Base-by-base conservation (phyloP, 371 early-diverging fungal genomes). In the Mucor irregularis region DNA sequence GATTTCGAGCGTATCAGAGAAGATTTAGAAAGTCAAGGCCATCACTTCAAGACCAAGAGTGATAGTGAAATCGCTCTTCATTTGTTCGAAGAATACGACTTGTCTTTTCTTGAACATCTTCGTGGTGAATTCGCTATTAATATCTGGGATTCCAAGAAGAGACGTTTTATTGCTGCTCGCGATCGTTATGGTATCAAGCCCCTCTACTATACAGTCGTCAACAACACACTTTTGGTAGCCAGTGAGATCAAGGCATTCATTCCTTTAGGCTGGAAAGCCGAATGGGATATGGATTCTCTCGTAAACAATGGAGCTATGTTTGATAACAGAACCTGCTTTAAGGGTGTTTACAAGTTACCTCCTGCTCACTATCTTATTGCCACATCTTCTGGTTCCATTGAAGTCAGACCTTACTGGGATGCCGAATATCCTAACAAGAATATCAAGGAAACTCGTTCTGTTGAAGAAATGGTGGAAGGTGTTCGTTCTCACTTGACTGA, bases 161-260 rank as follows among this genome's bases (percentile, higher is more conserved):
- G 92, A 68, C 80, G 90, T 29, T 76, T 90, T 58, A 76, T 97
- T 62, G 95, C 91, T 30, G 95, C 95, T 34, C 91, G 98, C 54
- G 98, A 97, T 59, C 95, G 96, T 49, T 91, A 96, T 67, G 98
- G 98, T 62, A 93, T 97, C 74, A 97, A 95, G 44, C 94, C 98
- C 14, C 82, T 97, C 37, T 97, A 97, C 82, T 90, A 91, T 62
- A 96, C 97, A 31, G 92, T 89, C 83, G 83, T 85, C 59, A 77
- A 81, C 53, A 75, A 81, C 44, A 92, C 95, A 4, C 82, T 93
- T 38, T 97, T 90, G 73, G 90, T 96, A 61, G 79, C 95, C 14
- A 93, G 94, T 13, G 98, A 97, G 68, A 84, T 97, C 77, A 97
- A 97, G 78, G 77, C 92, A 4, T 79, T 97, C 35, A 29, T 62